These are phyloP conservation scores for Dictyostelium intermedium DNA, from an alignment of 78 protist species.

Conservation along the genomic window DNA sequence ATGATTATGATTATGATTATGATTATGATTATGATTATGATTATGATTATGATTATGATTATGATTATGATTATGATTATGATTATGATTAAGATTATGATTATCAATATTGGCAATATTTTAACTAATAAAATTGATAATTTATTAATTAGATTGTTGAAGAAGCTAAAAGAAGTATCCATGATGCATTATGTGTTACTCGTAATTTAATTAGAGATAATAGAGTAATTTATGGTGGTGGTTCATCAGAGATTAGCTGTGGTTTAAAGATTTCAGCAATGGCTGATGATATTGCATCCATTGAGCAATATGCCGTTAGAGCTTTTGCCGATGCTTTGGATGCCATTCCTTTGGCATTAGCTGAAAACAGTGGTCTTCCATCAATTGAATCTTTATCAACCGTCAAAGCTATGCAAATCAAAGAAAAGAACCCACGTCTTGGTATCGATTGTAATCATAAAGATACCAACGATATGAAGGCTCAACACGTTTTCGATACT, in stretches of 20 bases:
- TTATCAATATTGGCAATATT: too few species aligned
- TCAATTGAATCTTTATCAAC: conserved; percentile 94
- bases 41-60: too few species aligned
- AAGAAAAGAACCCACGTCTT: conserved; percentile 88
- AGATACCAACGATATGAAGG: conserved; percentile 95
- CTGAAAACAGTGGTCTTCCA: conserved; percentile 98
- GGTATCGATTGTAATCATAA: conserved; percentile 97
- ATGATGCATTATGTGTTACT: conserved; percentile 99
- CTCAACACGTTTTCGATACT: conserved; percentile 97
- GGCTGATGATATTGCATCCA: conserved; percentile 91
- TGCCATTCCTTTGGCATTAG: conserved; percentile 98
- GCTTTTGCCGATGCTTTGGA: conserved; percentile 99
- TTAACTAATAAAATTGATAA: too few species aligned
- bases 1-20: too few species aligned
- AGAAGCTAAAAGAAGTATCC: conserved; percentile 99
- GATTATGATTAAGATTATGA: too few species aligned
- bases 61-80: too few species aligned
- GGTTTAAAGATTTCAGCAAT: conserved; percentile 88
- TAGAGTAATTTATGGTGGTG: conserved; percentile 99
- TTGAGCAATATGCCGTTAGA: conserved; percentile 98
- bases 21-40: too few species aligned
- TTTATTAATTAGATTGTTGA: conserved; percentile 96
- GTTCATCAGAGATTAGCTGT: conserved; percentile 97
- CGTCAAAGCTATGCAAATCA: conserved; percentile 92
- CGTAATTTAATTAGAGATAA: conserved; percentile 99